A percentile compares a stretch with the other conserved stretches of the same genome.
phyloP scores from a whole-genome alignment of 2,329 filamentous ascomycete species.

The Neopestalotiopsis sp. region DNA sequence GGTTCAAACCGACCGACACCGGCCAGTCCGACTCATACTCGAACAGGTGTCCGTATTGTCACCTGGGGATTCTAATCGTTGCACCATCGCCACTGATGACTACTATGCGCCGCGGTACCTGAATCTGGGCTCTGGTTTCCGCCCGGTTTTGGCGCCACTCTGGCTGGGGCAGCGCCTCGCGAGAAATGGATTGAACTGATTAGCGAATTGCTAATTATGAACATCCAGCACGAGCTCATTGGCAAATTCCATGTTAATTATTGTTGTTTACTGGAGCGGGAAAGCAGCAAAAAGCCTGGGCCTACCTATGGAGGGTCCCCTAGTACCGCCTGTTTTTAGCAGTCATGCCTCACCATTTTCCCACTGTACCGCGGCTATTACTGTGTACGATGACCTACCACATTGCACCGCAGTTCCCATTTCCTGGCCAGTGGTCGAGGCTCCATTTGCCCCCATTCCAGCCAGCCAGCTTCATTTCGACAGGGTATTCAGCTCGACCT shows the following conservation, averaged over 20 bases:
- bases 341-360: neutral
- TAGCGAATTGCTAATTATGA: conserved; percentile 4
- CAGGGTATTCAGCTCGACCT: conserved; percentile 1
- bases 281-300: neutral
- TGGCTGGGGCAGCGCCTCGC: neutral
- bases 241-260: neutral
- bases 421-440: neutral
- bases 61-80: neutral
- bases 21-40: conserved; percentile 1
- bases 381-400: neutral
- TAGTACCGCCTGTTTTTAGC: neutral
- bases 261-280: neutral
- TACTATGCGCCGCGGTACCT: neutral
- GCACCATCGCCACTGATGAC: conserved; percentile 8
- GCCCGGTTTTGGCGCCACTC: neutral
- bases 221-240: conserved; percentile 4
- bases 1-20: conserved; percentile 5
- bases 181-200: neutral
- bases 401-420: neutral
- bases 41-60: neutral
- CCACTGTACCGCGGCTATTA: conserved; percentile 3
- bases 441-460: neutral
- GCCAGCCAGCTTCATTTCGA: neutral
- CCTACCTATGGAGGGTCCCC: neutral
- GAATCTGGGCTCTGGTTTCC: neutral